Base-by-base conservation (phyloP, 169 alveolate species). In the Plasmodium reichenowi region DNA sequence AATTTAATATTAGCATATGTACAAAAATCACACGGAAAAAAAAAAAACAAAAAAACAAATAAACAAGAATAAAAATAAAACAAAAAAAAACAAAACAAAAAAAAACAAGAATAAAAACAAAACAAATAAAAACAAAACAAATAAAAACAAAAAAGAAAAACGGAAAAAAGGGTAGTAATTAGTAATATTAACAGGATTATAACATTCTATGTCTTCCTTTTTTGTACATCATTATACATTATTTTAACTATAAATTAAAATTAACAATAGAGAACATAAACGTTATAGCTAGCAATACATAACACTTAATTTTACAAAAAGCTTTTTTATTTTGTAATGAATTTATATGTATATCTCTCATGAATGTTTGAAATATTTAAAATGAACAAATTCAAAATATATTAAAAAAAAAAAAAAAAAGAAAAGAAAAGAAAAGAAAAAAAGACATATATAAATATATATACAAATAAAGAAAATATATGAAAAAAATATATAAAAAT, bases 321-420 rank as follows among this genome's bases (percentile, higher is more conserved):
- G 5, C 43, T 32, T 15, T 15, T 58, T 59, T 59, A 6, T 20
- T 58, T 74, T 60, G 13, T 12, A 59, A 60, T 20, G 52, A 48
- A 45, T 22, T 26, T 60, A 29, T 17, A 50, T 9, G 59, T 66
- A 38, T 47, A 60, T 29, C 43, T 32, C 43, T 32, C 72, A 12
- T 76, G 38, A 63, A 54, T 47, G 10, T 64, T 66, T 76, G 60
- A 76, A 76, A 76, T 50, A 71, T 26, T 64, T 64, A 76, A 76
- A 64, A 22, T 58, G 22, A 17, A 45, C 58, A 47, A 76, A 76
- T 76, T 76, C 50, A 76, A 63, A 66, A 76, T 63, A 45, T 76
- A 76, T 32, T 63, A 60, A 76, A 63, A 63, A 38, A 76, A 75
- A 15, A 48, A 75, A 76, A 26, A 43, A 75, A 63, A 38, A 76